phyloP scores from a whole-genome alignment of 345 rosid genomes.

The Citropsis articulata region DNA sequence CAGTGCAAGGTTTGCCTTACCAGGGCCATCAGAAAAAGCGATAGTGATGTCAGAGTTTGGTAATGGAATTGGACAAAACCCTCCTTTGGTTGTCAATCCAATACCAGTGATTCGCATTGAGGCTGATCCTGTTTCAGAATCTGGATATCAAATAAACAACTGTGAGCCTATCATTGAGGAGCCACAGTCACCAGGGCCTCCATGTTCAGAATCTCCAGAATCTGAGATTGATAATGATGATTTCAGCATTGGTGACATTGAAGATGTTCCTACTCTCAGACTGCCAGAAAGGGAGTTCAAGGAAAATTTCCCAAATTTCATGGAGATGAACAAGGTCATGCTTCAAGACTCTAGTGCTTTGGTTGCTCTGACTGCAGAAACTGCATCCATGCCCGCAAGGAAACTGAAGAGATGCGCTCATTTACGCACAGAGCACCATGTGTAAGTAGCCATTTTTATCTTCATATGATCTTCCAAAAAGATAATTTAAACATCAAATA shows the following conservation, averaged over 20 bases:
- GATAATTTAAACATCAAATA: neutral
- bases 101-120: constrained; percentile 10
- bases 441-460: constrained; percentile 45
- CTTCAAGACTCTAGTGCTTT: constrained; percentile 43
- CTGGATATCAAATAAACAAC: neutral
- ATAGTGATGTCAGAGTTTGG: constrained; percentile 12
- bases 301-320: constrained; percentile 22
- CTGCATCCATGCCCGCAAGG: constrained; percentile 42
- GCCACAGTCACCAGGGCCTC: constrained; percentile 43
- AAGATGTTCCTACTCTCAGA: constrained; percentile 44
- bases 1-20: constrained; percentile 44
- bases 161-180: constrained; percentile 59
- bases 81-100: constrained; percentile 17
- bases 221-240: constrained; percentile 45
- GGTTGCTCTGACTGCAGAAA: constrained; percentile 37
- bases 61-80: constrained; percentile 8
- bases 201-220: constrained; percentile 25
- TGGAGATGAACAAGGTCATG: constrained; percentile 21
- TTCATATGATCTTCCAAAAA: neutral
- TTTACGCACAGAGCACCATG: constrained; percentile 58
- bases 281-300: constrained; percentile 34
- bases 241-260: constrained; percentile 21
- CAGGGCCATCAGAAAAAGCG: constrained; percentile 31
- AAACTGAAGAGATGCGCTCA: constrained; percentile 39
- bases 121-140: neutral